Conservation (phyloP, 176 grass and related monocot species). For the Carex kokanica region DNA sequence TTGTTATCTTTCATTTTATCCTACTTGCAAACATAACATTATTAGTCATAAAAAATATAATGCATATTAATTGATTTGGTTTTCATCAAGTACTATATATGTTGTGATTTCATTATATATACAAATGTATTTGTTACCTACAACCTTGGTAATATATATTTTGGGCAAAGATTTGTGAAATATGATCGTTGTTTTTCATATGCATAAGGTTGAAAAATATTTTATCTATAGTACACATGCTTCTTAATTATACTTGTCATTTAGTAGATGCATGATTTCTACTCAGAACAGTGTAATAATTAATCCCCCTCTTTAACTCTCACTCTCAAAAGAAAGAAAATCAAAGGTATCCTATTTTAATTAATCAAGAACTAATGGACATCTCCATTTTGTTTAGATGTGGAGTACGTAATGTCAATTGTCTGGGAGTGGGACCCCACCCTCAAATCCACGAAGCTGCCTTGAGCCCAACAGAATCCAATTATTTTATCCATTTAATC, state of each 20-base stretch:
- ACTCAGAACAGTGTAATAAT: not conserved
- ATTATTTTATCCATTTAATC: constrained; percentile 21
- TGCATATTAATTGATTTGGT: not conserved
- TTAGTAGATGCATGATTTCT: not conserved
- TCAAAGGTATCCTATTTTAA: not conserved
- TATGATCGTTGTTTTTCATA: not conserved
- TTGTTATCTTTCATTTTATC: too few relatives aligned
- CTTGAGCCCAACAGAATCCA: constrained; percentile 25
- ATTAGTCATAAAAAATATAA: not conserved
- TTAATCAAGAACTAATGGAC: constrained; percentile 13
- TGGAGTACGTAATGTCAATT: not conserved
- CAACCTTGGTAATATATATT: too few relatives aligned
- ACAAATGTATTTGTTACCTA: too few relatives aligned
- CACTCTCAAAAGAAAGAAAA: not conserved
- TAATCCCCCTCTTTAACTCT: not conserved
- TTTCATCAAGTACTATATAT: not conserved
- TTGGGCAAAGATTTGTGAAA: not conserved
- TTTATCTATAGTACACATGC: not conserved
- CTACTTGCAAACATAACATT: not conserved
- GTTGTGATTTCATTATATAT: too few relatives aligned
- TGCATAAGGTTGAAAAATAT: not conserved
- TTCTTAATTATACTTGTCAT: not conserved
- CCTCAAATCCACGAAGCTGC: constrained; percentile 49
- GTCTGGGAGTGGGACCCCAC: constrained; percentile 8
- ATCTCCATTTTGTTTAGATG: not conserved